A percentile compares a stretch with the other conserved stretches of the same genome.
phyloP scores from a whole-genome alignment of 2,329 filamentous ascomycete species.

The Epichloe baconii region DNA sequence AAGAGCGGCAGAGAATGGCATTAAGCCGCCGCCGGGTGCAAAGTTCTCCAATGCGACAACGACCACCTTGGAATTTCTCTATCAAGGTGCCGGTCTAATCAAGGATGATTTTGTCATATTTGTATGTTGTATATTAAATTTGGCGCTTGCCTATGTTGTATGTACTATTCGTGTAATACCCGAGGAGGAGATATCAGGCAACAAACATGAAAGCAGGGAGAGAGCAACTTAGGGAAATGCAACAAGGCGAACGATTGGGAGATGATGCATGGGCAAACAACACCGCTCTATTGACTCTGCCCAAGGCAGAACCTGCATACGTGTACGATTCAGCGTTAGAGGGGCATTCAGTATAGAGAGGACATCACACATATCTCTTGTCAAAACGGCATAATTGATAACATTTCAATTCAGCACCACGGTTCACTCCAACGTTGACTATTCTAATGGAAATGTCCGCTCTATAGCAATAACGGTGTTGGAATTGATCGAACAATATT shows the following conservation, averaged over 20 bases:
- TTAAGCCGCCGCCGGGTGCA: conserved; percentile 19
- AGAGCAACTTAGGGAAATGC: neutral
- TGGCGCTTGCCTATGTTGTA: conserved; percentile 6
- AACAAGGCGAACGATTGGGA: conserved; percentile 5
- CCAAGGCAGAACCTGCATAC: conserved; percentile 12
- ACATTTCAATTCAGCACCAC: neutral
- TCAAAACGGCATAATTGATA: neutral
- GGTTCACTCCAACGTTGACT: neutral
- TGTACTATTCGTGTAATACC: conserved; percentile 7
- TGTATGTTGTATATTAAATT: conserved; percentile 3
- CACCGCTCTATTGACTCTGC: conserved; percentile 20
- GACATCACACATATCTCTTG: conserved; percentile 5
- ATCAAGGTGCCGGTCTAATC: neutral
- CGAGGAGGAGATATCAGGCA: conserved; percentile 5
- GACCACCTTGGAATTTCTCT: neutral
- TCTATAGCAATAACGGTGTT: neutral
- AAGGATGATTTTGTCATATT: neutral
- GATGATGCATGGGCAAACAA: conserved; percentile 14
- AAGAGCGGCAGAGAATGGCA: conserved; percentile 89
- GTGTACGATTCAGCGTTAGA: conserved; percentile 16
- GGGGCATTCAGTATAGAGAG: conserved; percentile 11
- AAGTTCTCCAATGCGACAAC: neutral
- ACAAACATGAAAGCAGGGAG: neutral
- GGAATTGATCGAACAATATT: neutral
- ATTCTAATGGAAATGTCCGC: neutral